Conservation (phyloP, 2,329 filamentous ascomycete species). For the Colletotrichum tropicicola region DNA sequence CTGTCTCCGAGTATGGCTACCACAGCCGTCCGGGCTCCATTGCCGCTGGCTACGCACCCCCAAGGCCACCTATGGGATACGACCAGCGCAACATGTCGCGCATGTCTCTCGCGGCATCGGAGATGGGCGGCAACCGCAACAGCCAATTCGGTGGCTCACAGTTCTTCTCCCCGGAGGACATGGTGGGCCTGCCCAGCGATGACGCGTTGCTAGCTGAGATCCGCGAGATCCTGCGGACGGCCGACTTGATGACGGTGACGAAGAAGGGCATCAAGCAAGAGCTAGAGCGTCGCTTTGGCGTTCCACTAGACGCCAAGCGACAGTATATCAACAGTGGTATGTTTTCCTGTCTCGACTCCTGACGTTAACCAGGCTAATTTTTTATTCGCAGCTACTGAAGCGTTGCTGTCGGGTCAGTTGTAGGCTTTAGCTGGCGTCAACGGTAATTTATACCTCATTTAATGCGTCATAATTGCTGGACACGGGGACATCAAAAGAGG, state of each 20-base stretch:
- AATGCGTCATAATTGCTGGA: too few relatives aligned
- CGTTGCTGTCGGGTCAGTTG: constrained; percentile 79
- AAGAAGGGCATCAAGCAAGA: constrained; percentile 98
- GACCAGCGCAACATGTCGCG: constrained; percentile 62
- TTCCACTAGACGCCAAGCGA: constrained; percentile 86
- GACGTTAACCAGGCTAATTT: constrained; percentile 2
- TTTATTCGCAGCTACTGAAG: constrained; percentile 71
- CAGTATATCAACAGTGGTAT: constrained; percentile 93
- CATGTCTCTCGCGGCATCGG: constrained; percentile 82
- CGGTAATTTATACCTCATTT: constrained; percentile 16
- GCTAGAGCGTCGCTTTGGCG: constrained; percentile 88
- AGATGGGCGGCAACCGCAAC: constrained; percentile 67
- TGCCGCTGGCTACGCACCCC: constrained; percentile 46
- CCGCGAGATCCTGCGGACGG: constrained; percentile 87
- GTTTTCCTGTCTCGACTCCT: constrained; percentile 43
- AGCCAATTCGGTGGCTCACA: constrained; percentile 70
- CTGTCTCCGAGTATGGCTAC: constrained; percentile 76
- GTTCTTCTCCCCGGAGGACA: constrained; percentile 70
- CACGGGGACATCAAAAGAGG: too few relatives aligned
- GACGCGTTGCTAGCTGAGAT: constrained; percentile 94
- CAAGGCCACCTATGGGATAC: constrained; percentile 62
- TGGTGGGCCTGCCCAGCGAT: constrained; percentile 83
- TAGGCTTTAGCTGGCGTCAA: constrained; percentile 45
- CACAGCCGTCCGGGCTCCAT: constrained; percentile 68
- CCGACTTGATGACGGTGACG: constrained; percentile 96